Percentiles rank a stretch among this genome's conserved stretches.
These are phyloP conservation scores for Draba incana DNA, from an alignment of 345 rosid species.

Conservation along the genomic window DNA sequence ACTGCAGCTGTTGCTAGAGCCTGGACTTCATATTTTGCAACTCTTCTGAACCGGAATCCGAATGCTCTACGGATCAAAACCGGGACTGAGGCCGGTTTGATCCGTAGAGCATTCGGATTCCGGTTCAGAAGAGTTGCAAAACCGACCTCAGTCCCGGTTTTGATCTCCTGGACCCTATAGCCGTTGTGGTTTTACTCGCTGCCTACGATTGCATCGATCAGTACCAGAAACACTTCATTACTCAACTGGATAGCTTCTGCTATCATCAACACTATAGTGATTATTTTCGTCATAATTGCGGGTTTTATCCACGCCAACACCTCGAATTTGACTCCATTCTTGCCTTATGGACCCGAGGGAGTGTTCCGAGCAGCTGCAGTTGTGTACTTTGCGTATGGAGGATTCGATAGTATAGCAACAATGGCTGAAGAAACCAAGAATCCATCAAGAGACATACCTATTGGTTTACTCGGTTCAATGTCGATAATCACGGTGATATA, in stretches of 20 bases:
- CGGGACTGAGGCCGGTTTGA: too few species aligned
- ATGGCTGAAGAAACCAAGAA: conserved; percentile 70
- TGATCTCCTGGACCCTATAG: conserved; percentile 63
- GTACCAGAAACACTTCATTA: conserved; percentile 60
- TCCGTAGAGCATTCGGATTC: conserved; percentile 53
- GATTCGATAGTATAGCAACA: conserved; percentile 66
- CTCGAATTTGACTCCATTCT: conserved; percentile 44
- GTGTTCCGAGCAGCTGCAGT: conserved; percentile 56
- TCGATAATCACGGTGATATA: conserved; percentile 43
- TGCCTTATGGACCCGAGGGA: conserved; percentile 58
- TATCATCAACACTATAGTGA: conserved; percentile 47
- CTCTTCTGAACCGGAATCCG: conserved; percentile 64
- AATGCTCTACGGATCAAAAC: conserved; percentile 54
- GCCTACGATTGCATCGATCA: conserved; percentile 52
- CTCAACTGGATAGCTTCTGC: conserved; percentile 64
- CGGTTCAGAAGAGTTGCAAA: conserved; percentile 75
- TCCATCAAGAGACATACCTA: conserved; percentile 64
- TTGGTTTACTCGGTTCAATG: conserved; percentile 73
- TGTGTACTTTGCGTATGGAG: conserved; percentile 67
- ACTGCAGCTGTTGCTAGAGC: conserved; percentile 84
- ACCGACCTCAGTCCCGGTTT: conserved; percentile 42
- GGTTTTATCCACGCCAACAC: conserved; percentile 55
- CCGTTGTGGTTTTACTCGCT: conserved; percentile 43
- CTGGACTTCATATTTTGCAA: conserved; percentile 85
- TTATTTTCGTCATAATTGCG: conserved; percentile 53